Evolutionary conservation across 83 land plant genomes (phyloP), one percentile per base, ranked within the genome.

Genomic region (Diphasiastrum complanatum): DNA sequence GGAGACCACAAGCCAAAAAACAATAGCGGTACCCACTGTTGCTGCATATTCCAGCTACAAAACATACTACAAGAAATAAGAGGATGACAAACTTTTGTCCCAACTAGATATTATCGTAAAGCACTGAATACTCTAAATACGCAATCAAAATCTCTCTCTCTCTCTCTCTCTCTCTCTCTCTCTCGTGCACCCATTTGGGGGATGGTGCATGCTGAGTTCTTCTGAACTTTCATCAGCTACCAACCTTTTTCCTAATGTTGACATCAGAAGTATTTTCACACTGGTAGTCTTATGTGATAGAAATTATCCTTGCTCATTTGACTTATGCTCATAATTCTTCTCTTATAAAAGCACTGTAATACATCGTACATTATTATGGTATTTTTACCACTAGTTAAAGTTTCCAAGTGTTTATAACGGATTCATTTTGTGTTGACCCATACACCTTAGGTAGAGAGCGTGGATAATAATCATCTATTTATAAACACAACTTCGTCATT

Each of bases 21-120:
- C 76, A 3, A 73, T 68, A 27, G 43, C 47, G 4, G 73, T 52
- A 27, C 76, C 73, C 4, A 61, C 56, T 25, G 56, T 59, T 37
- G 57, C 72, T n/a, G 60, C 72, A 19, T 52, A 68, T 45, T 73
- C 73, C 60, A 73, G 45, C 73, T 73, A 45, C 66, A 37, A 2
- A 14, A 38, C 19, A 6, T 60, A 28, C 12, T 29, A 14, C 28
- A 16, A 4, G 14, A 51, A 19, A 2, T 3, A 2, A 18, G 12
- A 16, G 24, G n/a, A 18, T 0, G n/a, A n/a, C n/a, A n/a, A n/a
- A n/a, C n/a, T n/a, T n/a, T n/a, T n/a, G n/a, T n/a, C n/a, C n/a
- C n/a, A n/a, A n/a, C n/a, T n/a, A n/a, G n/a, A n/a, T n/a, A n/a
- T n/a, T n/a, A n/a, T n/a, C n/a, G n/a, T n/a, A n/a, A n/a, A n/a